phyloP scores from a whole-genome alignment of 2,329 filamentous ascomycete genomes.

The Gremmenia infestans region DNA sequence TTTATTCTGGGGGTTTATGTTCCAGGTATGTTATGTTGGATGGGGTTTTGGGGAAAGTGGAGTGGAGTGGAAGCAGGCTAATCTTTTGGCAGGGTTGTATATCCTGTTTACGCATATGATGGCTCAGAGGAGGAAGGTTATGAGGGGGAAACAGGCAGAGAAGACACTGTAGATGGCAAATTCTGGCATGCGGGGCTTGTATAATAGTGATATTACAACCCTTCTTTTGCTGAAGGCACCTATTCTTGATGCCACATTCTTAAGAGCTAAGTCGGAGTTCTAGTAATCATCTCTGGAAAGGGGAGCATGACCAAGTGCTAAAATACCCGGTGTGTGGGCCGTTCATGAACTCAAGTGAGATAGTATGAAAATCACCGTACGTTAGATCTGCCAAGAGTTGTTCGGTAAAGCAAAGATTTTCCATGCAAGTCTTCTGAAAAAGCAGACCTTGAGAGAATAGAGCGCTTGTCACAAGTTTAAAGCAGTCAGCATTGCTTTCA shows the following conservation, averaged over 20 bases:
- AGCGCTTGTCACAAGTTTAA: too few species aligned
- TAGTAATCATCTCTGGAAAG: too few species aligned
- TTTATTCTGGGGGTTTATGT: constrained; percentile 70
- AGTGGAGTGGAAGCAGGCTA: constrained; percentile 9
- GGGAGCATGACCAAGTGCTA: too few species aligned
- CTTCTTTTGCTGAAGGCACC: not conserved
- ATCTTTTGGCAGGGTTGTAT: constrained; percentile 49
- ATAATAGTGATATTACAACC: not conserved
- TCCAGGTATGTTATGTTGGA: constrained; percentile 56
- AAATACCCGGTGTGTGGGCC: too few species aligned
- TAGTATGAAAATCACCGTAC: too few species aligned
- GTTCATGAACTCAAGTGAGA: too few species aligned
- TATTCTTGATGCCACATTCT: not conserved
- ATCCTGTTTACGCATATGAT: constrained; percentile 95
- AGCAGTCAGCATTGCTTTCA: too few species aligned
- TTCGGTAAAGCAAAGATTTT: too few species aligned
- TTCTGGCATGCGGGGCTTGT: not conserved
- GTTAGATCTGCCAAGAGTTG: too few species aligned
- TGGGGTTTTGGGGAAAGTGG: not conserved
- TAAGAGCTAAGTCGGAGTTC: too few species aligned
- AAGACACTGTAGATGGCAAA: constrained; percentile 22
- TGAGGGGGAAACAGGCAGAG: constrained; percentile 53
- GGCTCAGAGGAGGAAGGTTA: constrained; percentile 75
- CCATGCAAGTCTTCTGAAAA: too few species aligned
- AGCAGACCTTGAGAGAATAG: too few species aligned